These are phyloP conservation scores for Guadua angustifolia DNA, from an alignment of 176 grass and related monocot species.

Conservation along the genomic window DNA sequence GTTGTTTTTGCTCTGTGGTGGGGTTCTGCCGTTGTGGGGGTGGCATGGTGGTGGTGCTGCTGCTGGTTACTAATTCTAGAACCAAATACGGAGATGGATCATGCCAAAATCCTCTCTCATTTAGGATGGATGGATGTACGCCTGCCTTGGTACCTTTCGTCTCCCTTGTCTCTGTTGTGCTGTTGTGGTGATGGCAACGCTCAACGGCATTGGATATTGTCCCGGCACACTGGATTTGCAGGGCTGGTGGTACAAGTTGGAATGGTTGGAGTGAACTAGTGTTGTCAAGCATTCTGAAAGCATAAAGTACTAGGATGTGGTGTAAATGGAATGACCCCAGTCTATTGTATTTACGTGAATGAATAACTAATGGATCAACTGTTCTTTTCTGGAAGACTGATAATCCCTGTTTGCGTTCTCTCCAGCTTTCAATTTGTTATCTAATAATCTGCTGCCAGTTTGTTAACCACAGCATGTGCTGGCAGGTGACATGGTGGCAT, in stretches of 20 bases:
- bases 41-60: slow-evolving; percentile 32
- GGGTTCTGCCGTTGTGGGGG: slow-evolving; percentile 43
- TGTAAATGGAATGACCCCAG: neutral
- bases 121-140: slow-evolving; percentile 1
- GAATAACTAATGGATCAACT: neutral
- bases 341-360: neutral
- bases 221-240: neutral
- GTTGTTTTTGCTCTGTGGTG: slow-evolving; percentile 41
- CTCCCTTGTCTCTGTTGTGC: slow-evolving; percentile 20
- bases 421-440: neutral
- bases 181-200: neutral
- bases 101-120: slow-evolving; percentile 15
- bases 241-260: neutral
- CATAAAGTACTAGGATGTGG: neutral
- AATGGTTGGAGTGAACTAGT: neutral
- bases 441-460: neutral
- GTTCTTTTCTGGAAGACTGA: neutral
- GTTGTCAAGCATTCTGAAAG: neutral
- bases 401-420: neutral
- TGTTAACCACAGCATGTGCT: slow-evolving; percentile 13
- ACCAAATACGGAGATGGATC: slow-evolving; percentile 13
- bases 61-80: slow-evolving; percentile 43
- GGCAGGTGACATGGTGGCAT: slow-evolving; percentile 71
- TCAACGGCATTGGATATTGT: neutral
- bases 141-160: neutral